Base-by-base conservation (phyloP, 208 protist genomes). In the Acanthamoeba lenticulata region DNA sequence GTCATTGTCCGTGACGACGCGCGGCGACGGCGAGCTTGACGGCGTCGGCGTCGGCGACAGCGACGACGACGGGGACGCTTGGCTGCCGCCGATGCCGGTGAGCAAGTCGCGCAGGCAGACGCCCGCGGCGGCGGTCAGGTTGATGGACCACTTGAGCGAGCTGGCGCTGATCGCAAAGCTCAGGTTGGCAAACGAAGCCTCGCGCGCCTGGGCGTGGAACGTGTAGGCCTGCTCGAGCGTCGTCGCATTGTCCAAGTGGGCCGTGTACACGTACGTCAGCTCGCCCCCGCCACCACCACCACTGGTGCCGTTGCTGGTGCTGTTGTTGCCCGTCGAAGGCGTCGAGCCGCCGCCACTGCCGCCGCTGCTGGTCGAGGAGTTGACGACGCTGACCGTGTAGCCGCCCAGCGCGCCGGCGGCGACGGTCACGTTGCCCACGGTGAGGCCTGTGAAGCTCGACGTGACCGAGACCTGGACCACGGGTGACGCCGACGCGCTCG, bases 71-170 rank as follows among this genome's bases (percentile, higher is more conserved):
- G 55, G 15, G n/a, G n/a, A n/a, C n/a, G n/a, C n/a, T n/a, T n/a
- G n/a, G n/a, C n/a, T 24, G 52, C 3, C 27, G 29, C n/a, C 9
- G 57, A 65, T n/a, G 24, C 55, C n/a, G n/a, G n/a, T n/a, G 24
- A 62, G 29, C 24, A 62, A 27, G 55, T 6, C 13, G 13, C 55
- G 7, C 24, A 7, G 13, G 19, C 7, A 15, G 1, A 62, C 24
- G 24, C 24, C 13, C 19, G 19, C 55, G 6, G 60, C n/a, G 60
- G 60, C 29, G 60, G 60, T 67, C n/a, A 67, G 60, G 60, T 67
- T 67, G 60, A 67, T 67, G n/a, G 60, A 67, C 60, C 60, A 67
- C 60, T 67, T 67, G 60, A 67, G 60, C 60, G 60, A 67, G 60
- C 60, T 67, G 60, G 60, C 60, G 9, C 9, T 17, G 60, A 67